Conservation (phyloP, 192 early-diverging fungal genomes). For the Funneliformis geosporum region DNA sequence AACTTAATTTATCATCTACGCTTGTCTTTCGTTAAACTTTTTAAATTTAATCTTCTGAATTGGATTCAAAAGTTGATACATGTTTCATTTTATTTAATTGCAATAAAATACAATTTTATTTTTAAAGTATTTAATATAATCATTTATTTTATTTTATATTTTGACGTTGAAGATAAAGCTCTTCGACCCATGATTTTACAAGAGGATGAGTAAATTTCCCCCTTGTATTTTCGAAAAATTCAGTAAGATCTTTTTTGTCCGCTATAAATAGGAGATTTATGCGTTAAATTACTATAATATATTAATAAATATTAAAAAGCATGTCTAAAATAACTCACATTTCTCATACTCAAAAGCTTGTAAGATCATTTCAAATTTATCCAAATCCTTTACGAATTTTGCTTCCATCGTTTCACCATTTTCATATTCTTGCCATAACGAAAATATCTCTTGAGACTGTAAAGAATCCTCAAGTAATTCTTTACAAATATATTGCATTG, state of each 20-base stretch:
- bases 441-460: slow-evolving; percentile 70
- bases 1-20: too few relatives aligned
- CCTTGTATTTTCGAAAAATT: slow-evolving; percentile 79
- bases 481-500: slow-evolving; percentile 63
- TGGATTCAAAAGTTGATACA: too few relatives aligned
- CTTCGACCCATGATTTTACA: slow-evolving; percentile 82
- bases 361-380: slow-evolving; percentile 97
- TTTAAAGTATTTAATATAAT: too few relatives aligned
- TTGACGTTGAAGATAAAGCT: slow-evolving; percentile 66
- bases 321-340: slow-evolving; percentile 50
- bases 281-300: not conserved
- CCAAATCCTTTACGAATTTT: slow-evolving; percentile 83
- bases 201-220: slow-evolving; percentile 85
- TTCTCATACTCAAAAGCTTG: slow-evolving; percentile 91
- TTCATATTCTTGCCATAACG: slow-evolving; percentile 88
- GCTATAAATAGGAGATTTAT: slow-evolving; percentile 34
- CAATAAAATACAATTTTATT: too few relatives aligned
- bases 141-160: too few relatives aligned
- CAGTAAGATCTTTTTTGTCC: slow-evolving; percentile 62
- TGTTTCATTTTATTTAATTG: too few relatives aligned
- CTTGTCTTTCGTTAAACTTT: too few relatives aligned
- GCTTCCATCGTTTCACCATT: slow-evolving; percentile 73
- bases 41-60: too few relatives aligned
- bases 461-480: slow-evolving; percentile 54
- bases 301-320: not conserved